Evolutionary conservation across 2,329 filamentous ascomycete genomes (phyloP).

Genomic region (Periconia sp.): DNA sequence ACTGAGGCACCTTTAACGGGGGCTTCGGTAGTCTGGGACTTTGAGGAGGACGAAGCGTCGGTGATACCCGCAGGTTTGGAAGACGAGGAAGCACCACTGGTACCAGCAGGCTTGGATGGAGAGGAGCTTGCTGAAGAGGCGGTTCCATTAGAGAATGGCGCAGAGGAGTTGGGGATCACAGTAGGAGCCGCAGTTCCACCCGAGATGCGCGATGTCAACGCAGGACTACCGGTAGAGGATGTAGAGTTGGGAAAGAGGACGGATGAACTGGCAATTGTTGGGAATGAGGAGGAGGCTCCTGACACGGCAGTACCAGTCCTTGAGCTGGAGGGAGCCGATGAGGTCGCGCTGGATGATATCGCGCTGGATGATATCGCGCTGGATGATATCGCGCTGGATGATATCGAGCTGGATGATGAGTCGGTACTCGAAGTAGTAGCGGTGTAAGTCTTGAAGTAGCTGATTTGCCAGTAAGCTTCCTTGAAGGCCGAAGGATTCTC

Average conservation of each 20-base stretch:
- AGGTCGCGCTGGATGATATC: constrained; percentile 16
- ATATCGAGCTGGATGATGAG: constrained; percentile 15
- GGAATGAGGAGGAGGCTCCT: background rate
- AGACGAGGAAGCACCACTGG: background rate
- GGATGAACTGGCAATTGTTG: background rate
- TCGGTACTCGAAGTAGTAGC: constrained; percentile 10
- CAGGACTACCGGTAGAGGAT: background rate
- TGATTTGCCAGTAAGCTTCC: constrained; percentile 73
- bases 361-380: too few species aligned
- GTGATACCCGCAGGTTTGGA: too few species aligned
- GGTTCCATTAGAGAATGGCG: background rate
- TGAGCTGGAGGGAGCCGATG: constrained; percentile 1
- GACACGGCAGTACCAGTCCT: constrained; percentile 1
- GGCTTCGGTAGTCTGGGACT: too few species aligned
- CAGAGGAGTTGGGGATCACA: background rate
- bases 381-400: too few species aligned
- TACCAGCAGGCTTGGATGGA: too few species aligned
- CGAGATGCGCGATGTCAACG: background rate
- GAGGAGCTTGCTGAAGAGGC: background rate
- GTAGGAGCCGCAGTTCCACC: background rate
- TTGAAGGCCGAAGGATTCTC: constrained; percentile 68
- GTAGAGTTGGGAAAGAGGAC: background rate
- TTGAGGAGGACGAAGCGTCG: too few species aligned
- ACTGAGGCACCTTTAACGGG: too few species aligned
- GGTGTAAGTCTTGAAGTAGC: constrained; percentile 28